These are phyloP conservation scores for Aspergillus heteromorphus DNA, from an alignment of 495 filamentous ascomycete genomes.

Conservation along the genomic window DNA sequence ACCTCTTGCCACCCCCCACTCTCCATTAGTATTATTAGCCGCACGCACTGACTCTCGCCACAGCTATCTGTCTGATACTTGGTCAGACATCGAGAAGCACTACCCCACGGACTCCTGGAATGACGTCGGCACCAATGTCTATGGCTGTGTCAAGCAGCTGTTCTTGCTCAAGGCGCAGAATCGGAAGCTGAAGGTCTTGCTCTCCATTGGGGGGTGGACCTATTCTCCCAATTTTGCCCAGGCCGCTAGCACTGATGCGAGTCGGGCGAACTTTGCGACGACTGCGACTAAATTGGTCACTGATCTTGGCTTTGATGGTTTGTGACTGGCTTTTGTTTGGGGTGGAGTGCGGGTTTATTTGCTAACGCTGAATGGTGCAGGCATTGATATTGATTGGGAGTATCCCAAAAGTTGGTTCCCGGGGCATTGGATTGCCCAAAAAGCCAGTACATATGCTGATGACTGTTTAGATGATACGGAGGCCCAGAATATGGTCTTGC, in stretches of 20 bases:
- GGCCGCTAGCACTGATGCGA: slow-evolving; percentile 55
- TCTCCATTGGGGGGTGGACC: slow-evolving; percentile 96
- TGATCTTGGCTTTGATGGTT: slow-evolving; percentile 61
- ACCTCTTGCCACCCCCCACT: too few species aligned
- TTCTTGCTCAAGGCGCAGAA: slow-evolving; percentile 84
- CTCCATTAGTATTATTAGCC: too few species aligned
- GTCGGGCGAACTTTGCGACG: slow-evolving; percentile 67
- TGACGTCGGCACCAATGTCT: slow-evolving; percentile 40
- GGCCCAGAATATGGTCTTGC: slow-evolving; percentile 62
- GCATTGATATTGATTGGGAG: slow-evolving; percentile 64
- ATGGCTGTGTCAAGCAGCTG: slow-evolving; percentile 82
- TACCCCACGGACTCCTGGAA: slow-evolving; percentile 51
- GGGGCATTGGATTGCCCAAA: not conserved
- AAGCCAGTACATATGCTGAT: slow-evolving; percentile 7
- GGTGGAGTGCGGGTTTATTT: not conserved
- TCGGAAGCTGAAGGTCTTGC: slow-evolving; percentile 81
- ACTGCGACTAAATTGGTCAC: slow-evolving; percentile 62
- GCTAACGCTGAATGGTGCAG: slow-evolving; percentile 20
- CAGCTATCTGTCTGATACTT: slow-evolving; percentile 71
- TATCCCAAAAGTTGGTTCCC: slow-evolving; percentile 34
- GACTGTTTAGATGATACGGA: slow-evolving; percentile 42
- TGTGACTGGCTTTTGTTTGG: not conserved
- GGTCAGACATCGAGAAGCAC: slow-evolving; percentile 86
- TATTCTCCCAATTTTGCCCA: slow-evolving; percentile 81
- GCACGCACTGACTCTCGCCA: not conserved